These are phyloP conservation scores for Artomyces pyxidatus DNA, from an alignment of 768 basidiomycete species.

Conservation along the genomic window DNA sequence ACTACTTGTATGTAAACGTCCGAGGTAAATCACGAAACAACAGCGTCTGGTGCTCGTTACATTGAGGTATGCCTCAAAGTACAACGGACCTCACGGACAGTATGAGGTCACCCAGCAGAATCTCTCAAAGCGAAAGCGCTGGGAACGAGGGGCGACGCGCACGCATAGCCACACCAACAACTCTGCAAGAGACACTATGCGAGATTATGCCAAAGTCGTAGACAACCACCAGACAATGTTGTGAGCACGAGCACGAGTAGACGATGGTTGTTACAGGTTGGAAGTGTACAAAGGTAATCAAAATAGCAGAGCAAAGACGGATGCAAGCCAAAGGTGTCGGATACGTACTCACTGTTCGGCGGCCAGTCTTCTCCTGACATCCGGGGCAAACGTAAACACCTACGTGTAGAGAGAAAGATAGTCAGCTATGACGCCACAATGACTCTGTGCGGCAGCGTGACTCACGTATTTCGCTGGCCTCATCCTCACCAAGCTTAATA, in stretches of 20 bases:
- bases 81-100: too few relatives aligned
- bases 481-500: constrained; percentile 46
- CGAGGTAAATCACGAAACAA: too few relatives aligned
- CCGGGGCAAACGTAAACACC: constrained; percentile 46
- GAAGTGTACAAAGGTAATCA: constrained; percentile 13
- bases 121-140: too few relatives aligned
- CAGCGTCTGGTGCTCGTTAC: too few relatives aligned
- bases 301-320: background rate
- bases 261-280: constrained; percentile 15
- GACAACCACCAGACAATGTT: too few relatives aligned
- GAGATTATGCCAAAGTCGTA: too few relatives aligned
- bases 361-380: constrained; percentile 53
- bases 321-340: constrained; percentile 15
- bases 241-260: background rate
- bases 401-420: constrained; percentile 29
- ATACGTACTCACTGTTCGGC: constrained; percentile 69
- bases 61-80: too few relatives aligned
- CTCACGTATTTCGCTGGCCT: constrained; percentile 73
- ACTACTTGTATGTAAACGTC: too few relatives aligned
- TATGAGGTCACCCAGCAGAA: too few relatives aligned
- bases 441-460: constrained; percentile 16
- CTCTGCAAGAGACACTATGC: constrained; percentile 10
- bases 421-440: constrained; percentile 1
- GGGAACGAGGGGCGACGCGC: too few relatives aligned
- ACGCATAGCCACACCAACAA: too few relatives aligned